Evolutionary conservation across 768 basidiomycete species (phyloP), one percentile per base, ranked within the genome.

Genomic region (Auricularia sp.): DNA sequence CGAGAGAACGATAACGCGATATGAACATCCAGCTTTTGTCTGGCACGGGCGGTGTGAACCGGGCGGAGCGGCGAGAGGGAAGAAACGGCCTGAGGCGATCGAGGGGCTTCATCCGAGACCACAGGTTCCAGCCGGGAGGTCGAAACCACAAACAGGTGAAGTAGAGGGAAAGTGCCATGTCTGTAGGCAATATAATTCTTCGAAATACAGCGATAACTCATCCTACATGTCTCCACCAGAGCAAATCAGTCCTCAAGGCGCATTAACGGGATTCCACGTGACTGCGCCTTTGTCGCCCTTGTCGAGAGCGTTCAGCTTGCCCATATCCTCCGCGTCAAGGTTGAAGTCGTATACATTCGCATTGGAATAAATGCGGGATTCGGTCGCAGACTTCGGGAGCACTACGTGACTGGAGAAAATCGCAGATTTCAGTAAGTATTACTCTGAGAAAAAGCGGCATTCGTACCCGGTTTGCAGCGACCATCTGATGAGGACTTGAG

Each of bases 261-360:
- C 72, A 68, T 89, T 80, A 35, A 93, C 82, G 5, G 92, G 91
- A 70, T 96, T 92, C 94, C 93, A 96, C 66, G 83, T 87, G 54
- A 90, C 75, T 0, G 87, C 84, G 2, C 93, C 93, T 0, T 78
- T 81, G 61, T 85, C 80, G 0, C 90, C 94, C 61, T 78, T 74
- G 71, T 96, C 92, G 1, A 96, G 77, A 0, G 73, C 77, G 71
- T 93, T 85, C 12, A 97, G 76, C 34, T 72, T 73, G 1, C 69
- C 68, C 78, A 96, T 84, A 62, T 94, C 92, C 54, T 84, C 85
- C 29, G 73, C 72, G 60, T 72, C 73, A 21, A 97, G 77, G 62
- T 83, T 83, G 68, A 95, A 95, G 70, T 90, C 86, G 66, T 84
- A 95, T 0, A 96, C 71, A 33, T 88, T 73, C 1, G 84, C 75